These are phyloP conservation scores for Corylus americana DNA, from an alignment of 306 rosid genomes.

Conservation along the genomic window DNA sequence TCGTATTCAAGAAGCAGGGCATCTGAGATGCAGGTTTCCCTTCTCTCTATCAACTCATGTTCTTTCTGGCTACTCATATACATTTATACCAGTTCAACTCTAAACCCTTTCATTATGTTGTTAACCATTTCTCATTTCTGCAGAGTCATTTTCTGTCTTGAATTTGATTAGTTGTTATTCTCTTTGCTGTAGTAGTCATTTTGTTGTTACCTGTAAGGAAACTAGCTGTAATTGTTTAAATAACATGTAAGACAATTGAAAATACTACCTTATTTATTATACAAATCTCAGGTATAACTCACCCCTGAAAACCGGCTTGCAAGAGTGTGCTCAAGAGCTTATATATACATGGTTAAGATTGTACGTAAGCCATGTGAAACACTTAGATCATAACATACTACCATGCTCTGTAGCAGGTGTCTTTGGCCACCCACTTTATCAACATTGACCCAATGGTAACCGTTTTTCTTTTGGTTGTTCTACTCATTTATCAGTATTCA, in stretches of 20 bases:
- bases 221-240: not conserved
- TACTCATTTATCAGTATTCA: too few relatives aligned
- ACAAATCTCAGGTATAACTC: too few relatives aligned
- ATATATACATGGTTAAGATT: too few relatives aligned
- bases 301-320: too few relatives aligned
- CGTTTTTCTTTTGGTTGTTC: too few relatives aligned
- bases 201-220: not conserved
- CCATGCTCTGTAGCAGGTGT: too few relatives aligned
- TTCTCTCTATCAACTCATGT: constrained; percentile 15
- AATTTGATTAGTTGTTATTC: not conserved
- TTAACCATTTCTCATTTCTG: not conserved
- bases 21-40: constrained; percentile 94
- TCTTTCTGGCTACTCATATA: not conserved
- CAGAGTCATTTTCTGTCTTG: not conserved
- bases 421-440: too few relatives aligned
- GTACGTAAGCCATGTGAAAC: too few relatives aligned
- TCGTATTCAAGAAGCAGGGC: constrained; percentile 97
- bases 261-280: not conserved
- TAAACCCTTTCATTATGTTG: not conserved
- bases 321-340: too few relatives aligned
- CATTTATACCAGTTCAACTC: not conserved
- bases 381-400: too few relatives aligned
- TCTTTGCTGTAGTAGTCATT: not conserved
- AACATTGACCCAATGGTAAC: too few relatives aligned
- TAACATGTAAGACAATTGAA: not conserved